A percentile compares a stretch with the other conserved stretches of the same genome.
These are phyloP conservation scores for Amanita rubescens DNA, from an alignment of 768 basidiomycete genomes.

Conservation along the genomic window DNA sequence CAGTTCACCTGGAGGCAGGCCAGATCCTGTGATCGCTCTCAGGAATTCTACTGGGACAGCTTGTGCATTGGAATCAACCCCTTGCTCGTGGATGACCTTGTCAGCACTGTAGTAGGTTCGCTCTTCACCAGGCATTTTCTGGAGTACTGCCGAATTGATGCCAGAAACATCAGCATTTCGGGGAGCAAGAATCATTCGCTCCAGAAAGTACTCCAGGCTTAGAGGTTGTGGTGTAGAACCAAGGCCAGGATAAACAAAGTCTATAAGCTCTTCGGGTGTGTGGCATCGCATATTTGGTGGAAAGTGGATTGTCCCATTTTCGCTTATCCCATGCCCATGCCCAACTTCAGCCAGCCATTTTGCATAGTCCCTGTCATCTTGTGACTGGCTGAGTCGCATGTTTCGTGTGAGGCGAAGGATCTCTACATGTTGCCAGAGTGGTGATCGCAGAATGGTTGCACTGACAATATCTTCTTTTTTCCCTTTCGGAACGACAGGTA, in stretches of 20 bases:
- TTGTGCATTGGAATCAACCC: slow-evolving; percentile 13
- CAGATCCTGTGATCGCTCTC: slow-evolving; percentile 21
- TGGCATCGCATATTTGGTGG: slow-evolving; percentile 21
- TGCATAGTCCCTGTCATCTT: no score
- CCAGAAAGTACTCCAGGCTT: slow-evolving; percentile 24
- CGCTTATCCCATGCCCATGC: slow-evolving; percentile 18
- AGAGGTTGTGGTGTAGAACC: slow-evolving; percentile 13
- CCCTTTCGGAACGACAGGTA: no score
- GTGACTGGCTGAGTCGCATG: no score
- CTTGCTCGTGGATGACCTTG: slow-evolving; percentile 16
- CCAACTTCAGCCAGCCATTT: slow-evolving; percentile 33
- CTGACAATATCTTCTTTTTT: no score
- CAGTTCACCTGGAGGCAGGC: slow-evolving; percentile 28
- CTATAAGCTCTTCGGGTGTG: slow-evolving; percentile 16
- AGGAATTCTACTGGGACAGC: slow-evolving; percentile 26
- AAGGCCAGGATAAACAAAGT: slow-evolving; percentile 20
- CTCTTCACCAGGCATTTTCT: slow-evolving; percentile 15
- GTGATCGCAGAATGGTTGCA: no score
- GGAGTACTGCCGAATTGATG: slow-evolving; percentile 21
- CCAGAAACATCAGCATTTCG: slow-evolving; percentile 27
- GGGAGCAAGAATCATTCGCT: slow-evolving; percentile 26
- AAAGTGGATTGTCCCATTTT: slow-evolving; percentile 17
- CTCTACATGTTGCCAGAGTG: no score
- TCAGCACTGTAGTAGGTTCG: slow-evolving; percentile 20
- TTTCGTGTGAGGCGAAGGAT: no score